Base-by-base conservation (phyloP, 1,284 basidiomycete species). In the Meripilus lineatus region DNA sequence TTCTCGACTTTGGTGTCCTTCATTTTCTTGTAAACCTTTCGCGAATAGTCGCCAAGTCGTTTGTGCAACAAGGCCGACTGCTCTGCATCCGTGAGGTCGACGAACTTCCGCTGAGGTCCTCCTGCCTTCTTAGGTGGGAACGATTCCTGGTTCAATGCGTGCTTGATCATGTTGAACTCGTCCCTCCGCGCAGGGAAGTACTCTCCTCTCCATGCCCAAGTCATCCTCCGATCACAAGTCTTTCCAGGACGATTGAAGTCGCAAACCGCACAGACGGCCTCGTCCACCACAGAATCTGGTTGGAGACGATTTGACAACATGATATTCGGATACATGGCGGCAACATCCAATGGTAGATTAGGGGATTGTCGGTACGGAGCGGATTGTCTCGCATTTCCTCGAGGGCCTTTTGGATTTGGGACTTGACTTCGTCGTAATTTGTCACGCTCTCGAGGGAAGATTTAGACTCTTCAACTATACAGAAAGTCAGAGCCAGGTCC, bases 281-380 rank as follows among this genome's bases (percentile, higher is more conserved):
- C 96, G 60, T 95, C 91, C 14, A 98, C 90, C 66, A 99, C 90
- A 1, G 96, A 96, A 66, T 99, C 96, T 2, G 96, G 96, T 58
- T 99, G 96, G 3, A 99, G 78, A 44, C 96, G 90, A 64, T 99
- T 99, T 23, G 93, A 97, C 72, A 99, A 87, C 96, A 99, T 99
- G 81, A 99, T 99, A 69, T 99, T 99, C 47, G 96, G 96, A 62
- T 99, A 99, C 96, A 99, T 99, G 54, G 96, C 96, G 1, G 96
- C 96, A 50, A 99, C 96, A 61, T 99, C 96, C 59, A 99, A 68
- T 99, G 96, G 67, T 99, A 99, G 61, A 99, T 99, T 53, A 99
- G 81, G 0, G 96, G 96, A 20, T 84, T 86, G 69, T 98, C 95
- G 42, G 79, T 76, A 15, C 94, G 89, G 42, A 81, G 77, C 0